Base-by-base conservation (phyloP, 2,329 filamentous ascomycete species). In the Xenoacremonium recifei region DNA sequence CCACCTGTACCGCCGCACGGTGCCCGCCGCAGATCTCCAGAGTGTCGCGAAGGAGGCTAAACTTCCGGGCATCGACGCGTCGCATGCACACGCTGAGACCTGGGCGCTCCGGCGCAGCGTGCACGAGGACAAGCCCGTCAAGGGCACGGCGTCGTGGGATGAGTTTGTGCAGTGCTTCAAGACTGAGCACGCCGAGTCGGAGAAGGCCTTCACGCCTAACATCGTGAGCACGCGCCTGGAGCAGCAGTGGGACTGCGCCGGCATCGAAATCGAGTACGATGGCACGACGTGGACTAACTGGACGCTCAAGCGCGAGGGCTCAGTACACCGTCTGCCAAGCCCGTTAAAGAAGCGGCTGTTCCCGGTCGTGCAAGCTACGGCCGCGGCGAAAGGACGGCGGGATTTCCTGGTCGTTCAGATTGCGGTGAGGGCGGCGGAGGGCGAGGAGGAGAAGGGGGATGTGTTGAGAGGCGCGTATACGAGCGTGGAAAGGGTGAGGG, bases 321-420 rank as follows among this genome's bases (percentile, higher is more conserved):
- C 86, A 72, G 75, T 75, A 41, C 85, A 89, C 60, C 70, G 71
- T 34, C 71, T 89, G 39, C 76, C 76, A 0, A 66, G 71, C 3
- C 71, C 79, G n/a, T 68, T 89, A 6, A 72, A 73, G 44, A 76
- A 82, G 48, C 79, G 86, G 37, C 75, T 79, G 3, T 90, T 89
- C 51, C 75, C 82, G 13, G 79, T 84, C 3, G 60, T 89, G 37
- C 79, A 87, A 58, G 66, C 85, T 41, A 79, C 80, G 29, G 69
- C 70, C 10, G 67, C 71, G 7, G 65, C 62, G 2, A 55, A 44
- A n/a, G 59, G 50, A n/a, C 53, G 47, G 15, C 54, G 27, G 64
- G 76, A 80, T 57, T 77, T 84, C 42, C 40, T 81, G 6, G 70
- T 84, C 3, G 68, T 84, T 20, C 81, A 79, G 39, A 72, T 85